Percentiles rank a stretch among this genome's conserved stretches.
These are phyloP conservation scores for Colletotrichum theobromicola DNA, from an alignment of 2,329 filamentous ascomycete genomes.

Conservation along the genomic window DNA sequence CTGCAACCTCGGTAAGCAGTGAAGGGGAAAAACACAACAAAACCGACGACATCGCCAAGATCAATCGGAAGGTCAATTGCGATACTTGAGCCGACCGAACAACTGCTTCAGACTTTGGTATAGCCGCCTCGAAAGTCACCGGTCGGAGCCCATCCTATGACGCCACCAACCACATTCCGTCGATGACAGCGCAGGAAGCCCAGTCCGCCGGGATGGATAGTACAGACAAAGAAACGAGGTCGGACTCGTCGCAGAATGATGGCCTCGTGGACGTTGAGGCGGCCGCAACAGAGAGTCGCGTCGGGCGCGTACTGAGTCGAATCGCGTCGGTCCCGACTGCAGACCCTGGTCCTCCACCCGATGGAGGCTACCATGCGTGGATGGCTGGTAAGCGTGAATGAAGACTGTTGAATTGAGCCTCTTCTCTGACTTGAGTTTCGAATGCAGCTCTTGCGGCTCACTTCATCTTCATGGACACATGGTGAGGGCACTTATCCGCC, in stretches of 20 bases:
- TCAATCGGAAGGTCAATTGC: neutral
- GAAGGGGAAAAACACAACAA: neutral
- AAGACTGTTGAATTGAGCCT: neutral
- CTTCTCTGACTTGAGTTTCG: neutral
- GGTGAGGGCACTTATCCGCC: neutral
- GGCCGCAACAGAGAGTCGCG: neutral
- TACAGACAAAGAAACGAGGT: slow-evolving; percentile 10
- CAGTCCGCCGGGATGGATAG: neutral
- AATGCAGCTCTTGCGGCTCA: neutral
- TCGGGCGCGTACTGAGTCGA: slow-evolving; percentile 10
- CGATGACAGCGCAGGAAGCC: neutral
- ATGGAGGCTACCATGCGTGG: slow-evolving; percentile 13
- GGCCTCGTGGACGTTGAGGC: neutral
- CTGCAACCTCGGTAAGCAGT: neutral
- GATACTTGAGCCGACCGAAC: neutral
- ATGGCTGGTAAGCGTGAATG: slow-evolving; percentile 3
- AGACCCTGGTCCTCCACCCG: slow-evolving; percentile 10
- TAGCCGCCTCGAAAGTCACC: neutral
- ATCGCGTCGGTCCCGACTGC: slow-evolving; percentile 2
- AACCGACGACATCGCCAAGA: neutral
- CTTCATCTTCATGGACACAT: slow-evolving; percentile 21
- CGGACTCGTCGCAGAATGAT: slow-evolving; percentile 7
- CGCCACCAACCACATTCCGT: neutral
- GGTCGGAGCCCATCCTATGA: neutral
- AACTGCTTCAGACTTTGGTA: neutral